Evolutionary conservation across 2,329 filamentous ascomycete species (phyloP), one percentile per base, ranked within the genome.

Genomic region (Botrytis pseudocinerea): DNA sequence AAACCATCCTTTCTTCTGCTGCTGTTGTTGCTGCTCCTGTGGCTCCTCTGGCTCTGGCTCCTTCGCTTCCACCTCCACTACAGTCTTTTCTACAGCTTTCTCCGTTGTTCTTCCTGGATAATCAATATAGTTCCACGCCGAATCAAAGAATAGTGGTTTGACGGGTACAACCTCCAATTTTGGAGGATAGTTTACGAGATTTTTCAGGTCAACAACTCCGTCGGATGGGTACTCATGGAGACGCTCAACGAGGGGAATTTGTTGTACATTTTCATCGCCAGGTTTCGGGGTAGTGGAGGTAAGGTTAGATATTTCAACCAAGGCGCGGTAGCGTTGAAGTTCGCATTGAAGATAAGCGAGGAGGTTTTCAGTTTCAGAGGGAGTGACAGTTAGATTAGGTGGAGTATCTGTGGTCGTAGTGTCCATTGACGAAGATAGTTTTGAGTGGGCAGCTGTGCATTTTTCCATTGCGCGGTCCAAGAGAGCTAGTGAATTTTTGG

Each of bases 91-190:
- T 76, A 78, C 77, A 76, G 77, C 77, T 76, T 74, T 79, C 74
- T 82, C 77, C 10, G 81, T 80, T 46, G 82, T 77, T 77, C 89
- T 89, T 48, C 90, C 90, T 0, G 95, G 94, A 80, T 99, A 99
- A 66, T 94, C 90, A 75, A 99, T 95, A 81, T 98, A 98, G 81
- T 98, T 98, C 93, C 94, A 99, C 16, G 96, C 96, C 12, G 97
- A 92, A 80, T 99, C 96, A 74, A 98, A 89, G 86, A 98, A 98
- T 48, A 98, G 87, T 42, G 96, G 96, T 85, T 99, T 99, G 70
- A 97, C 92, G 0, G 96, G 94, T 57, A 98, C 90, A 1, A 92
- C 87, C 75, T 93, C 90, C 77, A 98, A 84, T 80, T 90, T 92
- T 1, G 95, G 95, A 20, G 96, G 96, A 82, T 95, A 98, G 7